A percentile compares a stretch with the other conserved stretches of the same genome.
Evolutionary conservation across 768 basidiomycete genomes (phyloP).

Genomic region (Strobilomyces echinocephalus): DNA sequence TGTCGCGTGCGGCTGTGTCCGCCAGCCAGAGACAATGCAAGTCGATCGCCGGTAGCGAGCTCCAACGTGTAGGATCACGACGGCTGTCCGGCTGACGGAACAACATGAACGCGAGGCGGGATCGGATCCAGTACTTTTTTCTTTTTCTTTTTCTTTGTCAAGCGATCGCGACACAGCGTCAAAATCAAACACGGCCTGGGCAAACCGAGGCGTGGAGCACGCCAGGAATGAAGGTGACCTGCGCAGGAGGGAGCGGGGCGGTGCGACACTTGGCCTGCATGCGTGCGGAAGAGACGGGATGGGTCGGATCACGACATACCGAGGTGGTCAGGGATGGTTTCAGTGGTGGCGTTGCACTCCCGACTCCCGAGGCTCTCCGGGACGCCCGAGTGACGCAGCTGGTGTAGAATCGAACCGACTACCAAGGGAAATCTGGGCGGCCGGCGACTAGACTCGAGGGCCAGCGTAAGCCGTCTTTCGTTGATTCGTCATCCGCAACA

Average conservation of each 20-base stretch:
- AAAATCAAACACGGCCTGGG: neutral
- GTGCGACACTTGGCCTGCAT: neutral
- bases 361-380: conserved; percentile 11
- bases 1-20: neutral
- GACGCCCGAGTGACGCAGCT: neutral
- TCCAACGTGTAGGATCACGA: conserved; percentile 22
- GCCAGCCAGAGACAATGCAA: conserved; percentile 8
- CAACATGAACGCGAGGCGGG: conserved; percentile 13
- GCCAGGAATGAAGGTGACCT: conserved; percentile 1
- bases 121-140: conserved; percentile 5
- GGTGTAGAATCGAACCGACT: neutral
- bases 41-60: neutral
- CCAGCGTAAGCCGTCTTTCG: too few relatives aligned
- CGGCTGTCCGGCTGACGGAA: conserved; percentile 14
- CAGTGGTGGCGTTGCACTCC: conserved; percentile 12
- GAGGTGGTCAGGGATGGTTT: conserved; percentile 6
- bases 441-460: too few relatives aligned
- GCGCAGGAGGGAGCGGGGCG: neutral
- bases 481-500: conserved; percentile 3
- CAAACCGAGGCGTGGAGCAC: neutral
- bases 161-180: conserved; percentile 6
- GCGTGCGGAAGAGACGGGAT: conserved; percentile 13
- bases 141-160: neutral
- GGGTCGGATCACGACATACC: conserved; percentile 18
- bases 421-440: too few relatives aligned